phyloP scores from a whole-genome alignment of 2,329 filamentous ascomycete species.

The Alternaria sp. region DNA sequence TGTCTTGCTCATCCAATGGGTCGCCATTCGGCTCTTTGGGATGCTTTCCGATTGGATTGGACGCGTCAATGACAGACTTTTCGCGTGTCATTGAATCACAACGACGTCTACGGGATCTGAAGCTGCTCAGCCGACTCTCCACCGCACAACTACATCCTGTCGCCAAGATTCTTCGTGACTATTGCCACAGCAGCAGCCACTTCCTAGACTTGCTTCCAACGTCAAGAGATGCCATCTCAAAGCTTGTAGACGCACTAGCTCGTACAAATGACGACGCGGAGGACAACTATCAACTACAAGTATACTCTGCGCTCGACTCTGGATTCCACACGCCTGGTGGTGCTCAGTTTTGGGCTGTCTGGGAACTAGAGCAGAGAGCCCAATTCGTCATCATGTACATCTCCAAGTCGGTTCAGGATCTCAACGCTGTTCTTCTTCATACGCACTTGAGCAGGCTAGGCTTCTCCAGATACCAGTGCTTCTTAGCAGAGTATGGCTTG shows the following conservation, averaged over 20 bases:
- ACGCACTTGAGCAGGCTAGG: slow-evolving; percentile 44
- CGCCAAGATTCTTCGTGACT: slow-evolving; percentile 22
- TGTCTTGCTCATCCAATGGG: slow-evolving; percentile 43
- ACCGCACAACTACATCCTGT: slow-evolving; percentile 31
- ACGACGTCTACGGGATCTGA: slow-evolving; percentile 36
- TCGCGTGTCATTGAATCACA: slow-evolving; percentile 43
- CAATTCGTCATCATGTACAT: slow-evolving; percentile 41
- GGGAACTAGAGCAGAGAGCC: slow-evolving; percentile 40
- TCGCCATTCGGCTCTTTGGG: slow-evolving; percentile 35
- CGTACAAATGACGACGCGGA: slow-evolving; percentile 34
- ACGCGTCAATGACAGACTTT: slow-evolving; percentile 41
- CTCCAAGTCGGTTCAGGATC: slow-evolving; percentile 44
- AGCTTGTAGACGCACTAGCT: slow-evolving; percentile 30
- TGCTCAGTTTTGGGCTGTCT: slow-evolving; percentile 46
- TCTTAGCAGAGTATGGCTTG: slow-evolving; percentile 40
- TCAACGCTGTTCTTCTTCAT: slow-evolving; percentile 38
- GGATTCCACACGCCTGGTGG: slow-evolving; percentile 44
- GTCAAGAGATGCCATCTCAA: slow-evolving; percentile 30
- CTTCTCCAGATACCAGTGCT: slow-evolving; percentile 46
- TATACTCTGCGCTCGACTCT: slow-evolving; percentile 47
- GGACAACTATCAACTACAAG: slow-evolving; percentile 38
- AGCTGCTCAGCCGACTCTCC: slow-evolving; percentile 36
- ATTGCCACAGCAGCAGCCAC: slow-evolving; percentile 18
- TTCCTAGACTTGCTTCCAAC: slow-evolving; percentile 28
- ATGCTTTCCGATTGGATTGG: slow-evolving; percentile 47